Base-by-base conservation (phyloP, 345 rosid genomes). In the Hirschfeldia incana region DNA sequence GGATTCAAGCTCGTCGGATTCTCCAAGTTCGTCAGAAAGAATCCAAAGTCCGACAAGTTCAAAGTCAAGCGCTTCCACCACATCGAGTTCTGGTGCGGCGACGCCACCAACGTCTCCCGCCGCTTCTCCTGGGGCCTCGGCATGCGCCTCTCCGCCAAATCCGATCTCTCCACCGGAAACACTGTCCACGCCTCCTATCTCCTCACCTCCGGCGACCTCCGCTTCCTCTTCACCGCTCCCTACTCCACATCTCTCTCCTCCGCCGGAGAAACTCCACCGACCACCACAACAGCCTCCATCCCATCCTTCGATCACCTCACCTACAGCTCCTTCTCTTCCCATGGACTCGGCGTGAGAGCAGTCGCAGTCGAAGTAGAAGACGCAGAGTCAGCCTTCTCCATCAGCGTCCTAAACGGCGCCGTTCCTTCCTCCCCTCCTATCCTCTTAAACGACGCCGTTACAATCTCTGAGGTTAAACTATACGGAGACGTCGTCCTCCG, bases 101-200 rank as follows among this genome's bases (percentile, higher is more conserved):
- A 94, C 65, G 94, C 98, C 65, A 88, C 95, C 80, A 94, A 94
- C 81, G 62, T 85, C 64, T 77, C 94, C 5, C 91, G 90, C 42
- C 95, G 97, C 37, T 94, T 94, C 87, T 88, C 97, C 0, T 94
- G 97, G 97, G 98, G 93, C 2, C 91, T 94, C 30, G 98, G 97
- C 32, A 92, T 92, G 98, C 87, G 85, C 2, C 42, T 94, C 74
- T 65, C 86, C 66, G 94, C 91, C 17, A 94, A 92, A 79, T 94
- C 98, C 5, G 98, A 94, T 71, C 93, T 94, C 46, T 94, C 97
- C 82, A 92, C 98, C 33, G 98, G 97, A 0, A 94, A 94, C 84
- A 60, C 65, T 49, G 83, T 86, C 32, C 98, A 94, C 66, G 97
- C 97, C 6, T 94, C 97, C 11, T 92, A 92, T 77, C 90, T 92